Conservation (phyloP, 495 filamentous ascomycete genomes). For the Podospora comata region DNA sequence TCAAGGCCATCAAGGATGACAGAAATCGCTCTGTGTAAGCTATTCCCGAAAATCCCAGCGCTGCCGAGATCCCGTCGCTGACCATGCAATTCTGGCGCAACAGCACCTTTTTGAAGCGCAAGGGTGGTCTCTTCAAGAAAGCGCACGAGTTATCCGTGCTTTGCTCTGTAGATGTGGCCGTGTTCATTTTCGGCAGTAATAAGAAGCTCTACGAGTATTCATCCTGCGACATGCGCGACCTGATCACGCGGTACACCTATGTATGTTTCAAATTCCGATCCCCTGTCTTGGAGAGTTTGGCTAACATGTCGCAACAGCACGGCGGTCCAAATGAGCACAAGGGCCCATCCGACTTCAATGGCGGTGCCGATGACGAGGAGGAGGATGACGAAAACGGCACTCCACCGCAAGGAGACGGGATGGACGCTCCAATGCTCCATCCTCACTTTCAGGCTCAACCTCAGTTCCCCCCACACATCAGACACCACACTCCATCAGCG, state of each 20-base stretch:
- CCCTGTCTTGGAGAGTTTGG: conserved; percentile 3
- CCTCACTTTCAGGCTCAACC: conserved; percentile 74
- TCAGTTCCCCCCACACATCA: conserved; percentile 66
- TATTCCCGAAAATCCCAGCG: conserved; percentile 5
- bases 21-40: conserved; percentile 97
- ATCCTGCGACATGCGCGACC: conserved; percentile 87
- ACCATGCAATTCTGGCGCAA: conserved; percentile 46
- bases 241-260: conserved; percentile 81
- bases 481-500: conserved; percentile 76
- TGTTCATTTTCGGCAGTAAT: conserved; percentile 96
- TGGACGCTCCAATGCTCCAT: conserved; percentile 59
- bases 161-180: conserved; percentile 96
- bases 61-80: conserved; percentile 28
- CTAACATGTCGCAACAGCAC: conserved; percentile 59
- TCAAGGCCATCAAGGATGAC: conserved; percentile 99
- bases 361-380: conserved; percentile 77
- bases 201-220: conserved; percentile 99
- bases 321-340: conserved; percentile 93
- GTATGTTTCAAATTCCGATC: conserved; percentile 53
- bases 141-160: conserved; percentile 97
- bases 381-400: conserved; percentile 85
- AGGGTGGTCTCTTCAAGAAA: conserved; percentile 99
- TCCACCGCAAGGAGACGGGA: conserved; percentile 56
- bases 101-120: conserved; percentile 97
- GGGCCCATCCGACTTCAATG: conserved; percentile 86